These are phyloP conservation scores for Kodamaea derodonti DNA, from an alignment of 1,139 yeast genomes.

Conservation along the genomic window DNA sequence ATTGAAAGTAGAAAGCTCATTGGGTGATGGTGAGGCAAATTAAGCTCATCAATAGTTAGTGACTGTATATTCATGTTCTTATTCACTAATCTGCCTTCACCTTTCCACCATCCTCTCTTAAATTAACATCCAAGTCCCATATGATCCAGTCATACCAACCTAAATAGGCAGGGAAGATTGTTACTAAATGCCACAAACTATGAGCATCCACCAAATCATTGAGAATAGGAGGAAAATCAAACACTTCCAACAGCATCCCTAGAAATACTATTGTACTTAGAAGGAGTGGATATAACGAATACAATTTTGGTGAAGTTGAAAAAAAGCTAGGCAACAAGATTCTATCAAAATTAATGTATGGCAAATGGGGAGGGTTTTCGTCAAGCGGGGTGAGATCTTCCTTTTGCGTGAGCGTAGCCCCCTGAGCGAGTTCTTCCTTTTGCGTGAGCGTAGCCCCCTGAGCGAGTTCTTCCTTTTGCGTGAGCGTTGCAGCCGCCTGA, in stretches of 20 bases:
- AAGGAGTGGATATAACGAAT: slow-evolving; percentile 40
- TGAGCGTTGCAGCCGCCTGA: too few species aligned
- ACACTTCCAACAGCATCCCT: slow-evolving; percentile 85
- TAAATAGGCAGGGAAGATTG: slow-evolving; percentile 56
- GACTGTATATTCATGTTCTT: too few species aligned
- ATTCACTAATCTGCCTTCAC: slow-evolving; percentile 17
- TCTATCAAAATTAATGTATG: slow-evolving; percentile 21
- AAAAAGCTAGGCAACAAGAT: slow-evolving; percentile 33
- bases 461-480: not conserved
- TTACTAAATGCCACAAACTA: slow-evolving; percentile 84
- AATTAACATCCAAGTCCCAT: slow-evolving; percentile 42
- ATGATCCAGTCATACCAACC: slow-evolving; percentile 50
- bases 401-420: not conserved
- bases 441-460: not conserved
- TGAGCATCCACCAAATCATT: slow-evolving; percentile 81
- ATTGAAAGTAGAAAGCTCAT: too few species aligned
- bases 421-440: not conserved
- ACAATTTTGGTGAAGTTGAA: slow-evolving; percentile 35
- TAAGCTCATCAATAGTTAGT: too few species aligned
- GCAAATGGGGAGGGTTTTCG: slow-evolving; percentile 19
- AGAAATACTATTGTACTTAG: slow-evolving; percentile 49
- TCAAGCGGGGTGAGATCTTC: not conserved
- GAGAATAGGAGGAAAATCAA: slow-evolving; percentile 77
- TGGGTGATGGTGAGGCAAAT: too few species aligned
- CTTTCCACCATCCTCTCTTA: slow-evolving; percentile 16